Evolutionary conservation across 225 moss, liverwort and hornwort species (phyloP), one percentile per base, ranked within the genome.

Genomic region (Straminergon stramineum): DNA sequence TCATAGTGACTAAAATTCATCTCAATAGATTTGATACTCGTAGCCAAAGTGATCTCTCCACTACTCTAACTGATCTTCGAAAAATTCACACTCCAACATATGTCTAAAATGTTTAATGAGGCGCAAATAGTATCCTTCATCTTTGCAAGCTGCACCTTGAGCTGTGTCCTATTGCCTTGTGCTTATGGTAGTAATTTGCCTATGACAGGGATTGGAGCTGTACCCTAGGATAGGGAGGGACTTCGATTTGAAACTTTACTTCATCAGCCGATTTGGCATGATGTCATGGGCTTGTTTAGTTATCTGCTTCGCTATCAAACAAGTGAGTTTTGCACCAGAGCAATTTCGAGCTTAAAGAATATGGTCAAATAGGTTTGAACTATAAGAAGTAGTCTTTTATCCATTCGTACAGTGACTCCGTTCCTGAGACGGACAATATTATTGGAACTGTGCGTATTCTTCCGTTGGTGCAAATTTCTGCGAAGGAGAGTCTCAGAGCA

Each of bases 261-360:
- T 97, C 89, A 98, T 96, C 88, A 96, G 97, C 90, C 97, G 96
- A 26, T 97, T 98, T 90, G 98, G 97, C 71, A 96, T 98, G 97
- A 98, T 98, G 96, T 92, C 95, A 8, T 98, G 97, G 97, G 95
- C 93, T 83, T 94, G 96, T 79, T 88, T 98, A 90, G 87, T 94
- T 4, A 90, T 97, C 82, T 94, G 95, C 75, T 98, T 96, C 76
- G 94, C 91, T 83, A 88, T 93, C 55, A 98, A 97, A 85, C 97
- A 98, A 94, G 96, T 96, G 65, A 84, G 52, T 51, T 85, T 26
- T 69, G 61, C 85, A 71, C 79, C 63, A 41, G 10, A 84, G 74
- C 58, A 67, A 23, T 41, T 77, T 84, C 20, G 22, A 79, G 62
- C 48, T 64, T 43, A 52, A 53, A 69, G 17, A 67, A n/a, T 2